Evolutionary conservation across 345 rosid genomes (phyloP), one percentile per base, ranked within the genome.

Genomic region (Pelargonium nanum): DNA sequence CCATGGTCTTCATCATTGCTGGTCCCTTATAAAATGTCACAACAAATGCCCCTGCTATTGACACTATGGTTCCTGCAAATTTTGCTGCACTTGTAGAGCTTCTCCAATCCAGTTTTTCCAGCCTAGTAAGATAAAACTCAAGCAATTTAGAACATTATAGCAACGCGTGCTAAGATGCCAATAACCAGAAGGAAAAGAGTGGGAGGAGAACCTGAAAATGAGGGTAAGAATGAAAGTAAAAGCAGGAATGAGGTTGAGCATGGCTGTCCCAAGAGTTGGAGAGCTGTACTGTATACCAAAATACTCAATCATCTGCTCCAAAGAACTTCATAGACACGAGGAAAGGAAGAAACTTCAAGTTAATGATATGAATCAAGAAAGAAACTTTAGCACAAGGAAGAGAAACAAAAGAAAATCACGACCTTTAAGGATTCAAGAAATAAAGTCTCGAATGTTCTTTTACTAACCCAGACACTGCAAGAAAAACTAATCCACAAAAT

Each of bases 161-260:
- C 8, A 28, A 28, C n/a, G n/a, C n/a, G n/a, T n/a, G n/a, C n/a
- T n/a, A n/a, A n/a, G n/a, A n/a, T n/a, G n/a, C n/a, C n/a, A n/a
- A n/a, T n/a, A 28, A 28, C 34, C 4, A 28, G 34, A 28, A 28
- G 34, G 8, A 8, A 28, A 28, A 3, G 34, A 28, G 34, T 3
- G 4, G 5, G 34, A 8, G 5, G 5, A 28, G 34, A 3, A 28
- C 32, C 4, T 28, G 3, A 2, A 2, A 28, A 2, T 28, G 32
- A 28, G 4, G 3, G 32, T 28, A 28, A 2, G 4, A 28, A 7
- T 28, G 32, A 77, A 80, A 13, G 84, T 80, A 56, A 80, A 80
- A 32, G 79, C 79, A 1, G 81, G 84, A 67, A 77, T 59, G n/a
- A 80, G 67, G 65, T 80, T 81, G 40, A 23, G 68, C 81, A 77